These are phyloP conservation scores for Cyclotella cryptica DNA, from an alignment of 108 stramenopile genomes.

Conservation along the genomic window DNA sequence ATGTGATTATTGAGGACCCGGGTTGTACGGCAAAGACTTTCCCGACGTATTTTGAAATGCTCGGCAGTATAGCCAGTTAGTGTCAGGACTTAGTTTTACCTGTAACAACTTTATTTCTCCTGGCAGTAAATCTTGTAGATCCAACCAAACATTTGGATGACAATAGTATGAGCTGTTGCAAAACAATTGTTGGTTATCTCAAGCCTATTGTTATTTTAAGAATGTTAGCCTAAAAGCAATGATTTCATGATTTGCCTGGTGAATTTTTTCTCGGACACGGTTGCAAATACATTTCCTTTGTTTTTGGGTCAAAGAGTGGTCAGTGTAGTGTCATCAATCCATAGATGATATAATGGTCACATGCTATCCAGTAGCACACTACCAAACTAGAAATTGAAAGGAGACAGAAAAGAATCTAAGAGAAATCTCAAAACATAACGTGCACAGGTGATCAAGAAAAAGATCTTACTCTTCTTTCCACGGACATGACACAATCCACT, in stretches of 20 bases:
- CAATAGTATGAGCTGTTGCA: no score
- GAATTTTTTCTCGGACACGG: no score
- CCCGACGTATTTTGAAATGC: constrained; percentile 95
- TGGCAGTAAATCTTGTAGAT: no score
- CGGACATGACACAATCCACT: constrained; percentile 81
- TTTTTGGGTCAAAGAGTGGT: no score
- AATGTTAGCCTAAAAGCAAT: no score
- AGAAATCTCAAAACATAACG: background rate
- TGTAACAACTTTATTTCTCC: no score
- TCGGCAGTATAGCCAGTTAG: constrained; percentile 79
- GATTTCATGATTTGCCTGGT: no score
- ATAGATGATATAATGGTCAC: background rate
- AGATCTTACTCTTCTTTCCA: constrained; percentile 63
- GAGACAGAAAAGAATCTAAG: background rate
- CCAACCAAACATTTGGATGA: no score
- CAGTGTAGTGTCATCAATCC: no score
- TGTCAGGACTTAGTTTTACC: background rate
- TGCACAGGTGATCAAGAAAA: background rate
- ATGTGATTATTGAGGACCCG: constrained; percentile 95
- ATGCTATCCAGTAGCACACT: constrained; percentile 19
- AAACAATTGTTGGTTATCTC: no score
- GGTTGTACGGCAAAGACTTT: constrained; percentile 97
- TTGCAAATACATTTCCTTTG: no score
- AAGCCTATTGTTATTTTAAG: no score
- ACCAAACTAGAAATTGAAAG: constrained; percentile 11